Evolutionary conservation across 768 basidiomycete species (phyloP).

Genomic region (Strobilomyces dryophilus): DNA sequence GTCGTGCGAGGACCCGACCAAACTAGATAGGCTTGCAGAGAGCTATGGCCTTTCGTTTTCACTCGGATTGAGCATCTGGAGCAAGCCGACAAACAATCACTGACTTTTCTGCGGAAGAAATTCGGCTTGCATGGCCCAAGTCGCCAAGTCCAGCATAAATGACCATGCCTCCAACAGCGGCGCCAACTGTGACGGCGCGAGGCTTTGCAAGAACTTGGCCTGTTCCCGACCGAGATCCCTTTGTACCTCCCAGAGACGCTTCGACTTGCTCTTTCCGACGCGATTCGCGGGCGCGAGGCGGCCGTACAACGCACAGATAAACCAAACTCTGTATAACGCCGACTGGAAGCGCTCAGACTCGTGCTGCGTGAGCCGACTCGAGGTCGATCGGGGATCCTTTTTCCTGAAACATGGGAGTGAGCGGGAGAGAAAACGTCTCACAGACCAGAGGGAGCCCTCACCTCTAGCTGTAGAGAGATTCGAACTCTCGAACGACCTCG

Average conservation of each 20-base stretch:
- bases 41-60: not conserved
- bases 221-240: conserved; percentile 1
- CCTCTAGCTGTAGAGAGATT: conserved; percentile 20
- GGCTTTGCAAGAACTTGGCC: conserved; percentile 7
- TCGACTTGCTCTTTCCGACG: conserved; percentile 7
- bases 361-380: conserved; percentile 25
- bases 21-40: conserved; percentile 9
- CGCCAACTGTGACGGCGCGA: not conserved
- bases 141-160: conserved; percentile 8
- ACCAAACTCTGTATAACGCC: conserved; percentile 30
- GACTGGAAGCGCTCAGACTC: conserved; percentile 33
- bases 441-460: not conserved
- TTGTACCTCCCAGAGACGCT: conserved; percentile 1
- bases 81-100: not conserved
- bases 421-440: not conserved
- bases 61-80: not conserved
- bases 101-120: conserved; percentile 8
- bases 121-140: conserved; percentile 7
- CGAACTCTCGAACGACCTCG: conserved; percentile 12
- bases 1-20: conserved; percentile 11
- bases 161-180: conserved; percentile 7
- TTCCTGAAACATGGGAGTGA: conserved; percentile 23
- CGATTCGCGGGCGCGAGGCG: conserved; percentile 9
- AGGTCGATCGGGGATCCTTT: conserved; percentile 33
- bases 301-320: conserved; percentile 14